phyloP scores from a whole-genome alignment of 2,329 filamentous ascomycete species.

The Hirsutella thompsonii region DNA sequence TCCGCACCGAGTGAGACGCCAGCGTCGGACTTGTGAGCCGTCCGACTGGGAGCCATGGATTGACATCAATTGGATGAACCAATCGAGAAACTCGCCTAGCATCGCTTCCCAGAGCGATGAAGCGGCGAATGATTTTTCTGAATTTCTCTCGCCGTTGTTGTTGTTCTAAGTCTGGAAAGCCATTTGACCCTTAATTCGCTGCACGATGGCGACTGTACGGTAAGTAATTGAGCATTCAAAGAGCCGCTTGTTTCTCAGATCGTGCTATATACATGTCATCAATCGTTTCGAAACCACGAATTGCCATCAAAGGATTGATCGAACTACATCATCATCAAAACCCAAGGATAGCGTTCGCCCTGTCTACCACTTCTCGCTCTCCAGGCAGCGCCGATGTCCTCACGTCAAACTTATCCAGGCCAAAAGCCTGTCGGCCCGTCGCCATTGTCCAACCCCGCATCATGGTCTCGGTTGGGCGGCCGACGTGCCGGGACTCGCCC shows the following conservation, averaged over 20 bases:
- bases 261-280: too few species aligned
- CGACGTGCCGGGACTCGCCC: constrained; percentile 47
- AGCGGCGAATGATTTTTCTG: too few species aligned
- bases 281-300: background rate
- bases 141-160: too few species aligned
- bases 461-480: constrained; percentile 27
- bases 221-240: too few species aligned
- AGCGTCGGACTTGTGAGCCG: background rate
- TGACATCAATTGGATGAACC: background rate
- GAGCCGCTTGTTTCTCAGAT: too few species aligned
- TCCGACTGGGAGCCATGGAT: background rate
- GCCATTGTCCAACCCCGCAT: constrained; percentile 16
- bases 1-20: background rate
- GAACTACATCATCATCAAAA: constrained; percentile 15
- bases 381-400: constrained; percentile 16
- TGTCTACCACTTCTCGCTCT: constrained; percentile 21
- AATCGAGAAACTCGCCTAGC: too few species aligned
- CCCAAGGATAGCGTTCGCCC: constrained; percentile 32
- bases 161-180: too few species aligned
- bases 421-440: constrained; percentile 29
- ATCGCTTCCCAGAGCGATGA: too few species aligned
- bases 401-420: constrained; percentile 25
- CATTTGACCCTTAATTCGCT: too few species aligned
- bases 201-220: too few species aligned
- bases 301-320: background rate